Conservation (phyloP, 129 eudicot genomes). For the Flaveria robusta region DNA sequence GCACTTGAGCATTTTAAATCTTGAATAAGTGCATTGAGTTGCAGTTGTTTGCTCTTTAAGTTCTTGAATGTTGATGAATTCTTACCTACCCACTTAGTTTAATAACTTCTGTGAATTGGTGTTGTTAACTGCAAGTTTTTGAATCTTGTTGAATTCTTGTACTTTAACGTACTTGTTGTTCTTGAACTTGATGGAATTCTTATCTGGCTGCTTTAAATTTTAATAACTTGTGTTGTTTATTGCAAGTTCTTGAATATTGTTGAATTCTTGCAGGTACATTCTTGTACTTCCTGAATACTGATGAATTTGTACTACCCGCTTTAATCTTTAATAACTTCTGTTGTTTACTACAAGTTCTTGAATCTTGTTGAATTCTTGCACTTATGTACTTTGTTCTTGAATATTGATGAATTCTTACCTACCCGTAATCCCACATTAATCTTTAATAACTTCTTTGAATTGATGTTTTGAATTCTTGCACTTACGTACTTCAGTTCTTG, state of each 20-base stretch:
- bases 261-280: background rate
- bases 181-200: background rate
- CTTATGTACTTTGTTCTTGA: no score
- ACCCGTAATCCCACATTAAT: background rate
- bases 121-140: background rate
- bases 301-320: background rate
- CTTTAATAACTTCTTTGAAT: background rate
- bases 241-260: background rate
- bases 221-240: background rate
- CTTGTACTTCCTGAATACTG: background rate
- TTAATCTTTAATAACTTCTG: background rate
- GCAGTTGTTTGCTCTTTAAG: background rate
- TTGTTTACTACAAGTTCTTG: background rate
- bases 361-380: background rate
- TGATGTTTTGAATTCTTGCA: background rate
- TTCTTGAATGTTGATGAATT: background rate
- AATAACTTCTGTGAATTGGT: slow-evolving; percentile 3
- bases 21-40: background rate
- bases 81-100: background rate
- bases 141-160: background rate
- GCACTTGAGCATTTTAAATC: background rate
- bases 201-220: background rate
- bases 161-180: no score
- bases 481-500: no score
- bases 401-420: background rate